phyloP scores from a whole-genome alignment of 805 yeast genomes.

The Wickerhamiella brachini region DNA sequence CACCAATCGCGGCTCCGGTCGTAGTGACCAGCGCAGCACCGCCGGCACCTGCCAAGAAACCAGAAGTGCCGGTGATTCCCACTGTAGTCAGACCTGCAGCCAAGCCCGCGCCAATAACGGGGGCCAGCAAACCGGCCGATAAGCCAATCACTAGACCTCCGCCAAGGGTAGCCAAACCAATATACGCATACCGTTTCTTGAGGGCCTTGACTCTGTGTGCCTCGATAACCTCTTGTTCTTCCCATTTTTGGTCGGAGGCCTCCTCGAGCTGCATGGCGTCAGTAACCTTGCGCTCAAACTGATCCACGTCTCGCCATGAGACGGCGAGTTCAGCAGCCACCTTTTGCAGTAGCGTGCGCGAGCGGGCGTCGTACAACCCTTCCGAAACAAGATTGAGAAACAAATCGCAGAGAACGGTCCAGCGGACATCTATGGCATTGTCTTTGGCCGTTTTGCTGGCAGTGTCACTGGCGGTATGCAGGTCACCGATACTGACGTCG shows the following conservation, averaged over 20 bases:
- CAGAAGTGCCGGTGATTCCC: conserved; percentile 87
- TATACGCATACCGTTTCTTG: conserved; percentile 61
- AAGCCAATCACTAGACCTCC: conserved; percentile 90
- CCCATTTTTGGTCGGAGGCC: conserved; percentile 62
- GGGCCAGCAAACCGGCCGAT: conserved; percentile 91
- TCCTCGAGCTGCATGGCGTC: conserved; percentile 85
- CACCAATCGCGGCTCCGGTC: conserved; percentile 84
- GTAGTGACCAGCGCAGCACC: conserved; percentile 92
- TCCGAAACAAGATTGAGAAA: conserved; percentile 69
- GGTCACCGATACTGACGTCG: conserved; percentile 4
- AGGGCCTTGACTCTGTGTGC: conserved; percentile 53
- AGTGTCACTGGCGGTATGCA: conserved; percentile 7
- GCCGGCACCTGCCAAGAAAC: conserved; percentile 90
- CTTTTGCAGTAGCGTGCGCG: conserved; percentile 58
- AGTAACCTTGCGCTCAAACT: conserved; percentile 81
- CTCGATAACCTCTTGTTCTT: conserved; percentile 54
- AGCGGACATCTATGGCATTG: conserved; percentile 57
- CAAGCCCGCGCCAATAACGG: conserved; percentile 95
- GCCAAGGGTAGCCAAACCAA: conserved; percentile 91
- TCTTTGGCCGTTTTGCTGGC: background rate
- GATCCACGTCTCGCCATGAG: conserved; percentile 53
- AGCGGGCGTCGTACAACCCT: conserved; percentile 78
- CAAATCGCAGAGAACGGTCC: conserved; percentile 90
- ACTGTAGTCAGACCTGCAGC: conserved; percentile 95
- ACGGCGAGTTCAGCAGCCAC: conserved; percentile 55